phyloP scores from a whole-genome alignment of 2,329 filamentous ascomycete genomes.

The Xylariaceae sp. region DNA sequence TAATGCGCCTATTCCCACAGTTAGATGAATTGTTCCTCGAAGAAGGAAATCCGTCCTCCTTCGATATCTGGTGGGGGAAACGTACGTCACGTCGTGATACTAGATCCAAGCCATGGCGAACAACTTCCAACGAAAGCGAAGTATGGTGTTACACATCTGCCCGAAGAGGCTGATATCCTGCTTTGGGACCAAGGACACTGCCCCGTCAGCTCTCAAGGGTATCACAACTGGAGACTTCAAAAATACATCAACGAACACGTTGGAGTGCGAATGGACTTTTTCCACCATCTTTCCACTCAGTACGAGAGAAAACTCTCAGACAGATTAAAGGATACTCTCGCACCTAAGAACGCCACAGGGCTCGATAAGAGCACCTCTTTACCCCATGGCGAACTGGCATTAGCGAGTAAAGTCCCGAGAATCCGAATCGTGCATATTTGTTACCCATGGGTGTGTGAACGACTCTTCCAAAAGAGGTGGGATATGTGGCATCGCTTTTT shows the following conservation, averaged over 20 bases:
- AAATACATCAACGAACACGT: conserved; percentile 6
- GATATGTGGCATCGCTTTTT: conserved; percentile 1
- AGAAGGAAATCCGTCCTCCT: background rate
- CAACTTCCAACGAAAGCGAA: background rate
- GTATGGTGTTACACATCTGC: conserved; percentile 7
- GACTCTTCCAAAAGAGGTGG: conserved; percentile 5
- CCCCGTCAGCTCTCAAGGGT: background rate
- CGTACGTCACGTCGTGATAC: background rate
- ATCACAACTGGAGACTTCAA: background rate
- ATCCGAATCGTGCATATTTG: conserved; percentile 9
- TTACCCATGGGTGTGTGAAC: background rate
- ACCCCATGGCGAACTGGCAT: too few species aligned
- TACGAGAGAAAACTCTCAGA: background rate
- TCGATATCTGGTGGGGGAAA: background rate
- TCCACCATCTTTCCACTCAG: conserved; percentile 2
- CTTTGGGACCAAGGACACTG: background rate
- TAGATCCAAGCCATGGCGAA: background rate
- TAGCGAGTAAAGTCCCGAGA: too few species aligned
- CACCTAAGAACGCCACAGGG: background rate
- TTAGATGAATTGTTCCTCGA: conserved; percentile 14
- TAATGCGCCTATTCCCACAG: conserved; percentile 7
- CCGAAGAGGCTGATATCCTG: conserved; percentile 4
- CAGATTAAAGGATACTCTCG: background rate
- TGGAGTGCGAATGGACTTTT: conserved; percentile 7
- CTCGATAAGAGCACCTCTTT: background rate